Conservation (phyloP, 169 alveolate genomes). For the Plasmodium reichenowi region DNA sequence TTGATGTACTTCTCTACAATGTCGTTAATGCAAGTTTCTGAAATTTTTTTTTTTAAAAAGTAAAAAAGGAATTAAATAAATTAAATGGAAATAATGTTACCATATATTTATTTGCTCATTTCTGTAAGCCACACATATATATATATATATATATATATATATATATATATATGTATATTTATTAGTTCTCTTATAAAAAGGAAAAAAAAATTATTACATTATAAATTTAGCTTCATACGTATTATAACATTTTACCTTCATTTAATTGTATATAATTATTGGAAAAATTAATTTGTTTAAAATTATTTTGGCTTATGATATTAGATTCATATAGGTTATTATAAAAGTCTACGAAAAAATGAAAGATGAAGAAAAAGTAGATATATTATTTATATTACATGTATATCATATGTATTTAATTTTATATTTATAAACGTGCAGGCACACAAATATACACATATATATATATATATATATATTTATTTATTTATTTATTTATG, state of each 20-base stretch:
- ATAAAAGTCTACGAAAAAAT: constrained; percentile 23
- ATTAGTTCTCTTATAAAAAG: background rate
- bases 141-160: too few species aligned
- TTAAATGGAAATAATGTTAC: background rate
- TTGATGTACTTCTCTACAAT: constrained; percentile 19
- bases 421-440: background rate
- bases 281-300: constrained; percentile 35
- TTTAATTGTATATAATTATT: constrained; percentile 44
- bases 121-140: too few species aligned
- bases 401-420: too few species aligned
- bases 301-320: constrained; percentile 13
- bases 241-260: constrained; percentile 14
- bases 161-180: too few species aligned
- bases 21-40: constrained; percentile 57
- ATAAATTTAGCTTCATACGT: background rate
- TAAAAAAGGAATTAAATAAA: background rate
- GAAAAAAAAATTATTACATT: background rate
- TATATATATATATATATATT: background rate
- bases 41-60: background rate
- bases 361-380: background rate
- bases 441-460: background rate
- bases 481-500: background rate
- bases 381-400: too few species aligned
- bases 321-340: constrained; percentile 48
- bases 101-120: too few species aligned